Evolutionary conservation across 208 protist species (phyloP).

Genomic region (Pavlovales sp.): DNA sequence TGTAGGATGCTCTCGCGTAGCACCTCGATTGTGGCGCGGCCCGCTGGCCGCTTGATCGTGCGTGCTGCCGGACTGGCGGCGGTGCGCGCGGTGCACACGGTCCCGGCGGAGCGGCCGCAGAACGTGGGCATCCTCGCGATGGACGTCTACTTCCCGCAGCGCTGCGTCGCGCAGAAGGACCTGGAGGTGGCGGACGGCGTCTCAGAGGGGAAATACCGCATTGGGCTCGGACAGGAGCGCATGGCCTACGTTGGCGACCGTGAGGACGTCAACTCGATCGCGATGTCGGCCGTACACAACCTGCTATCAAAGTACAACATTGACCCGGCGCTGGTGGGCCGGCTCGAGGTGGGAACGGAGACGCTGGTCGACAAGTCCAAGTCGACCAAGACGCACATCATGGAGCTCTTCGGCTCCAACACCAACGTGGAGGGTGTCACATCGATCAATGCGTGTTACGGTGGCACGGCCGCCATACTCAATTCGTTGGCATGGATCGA

Average conservation of each 20-base stretch:
- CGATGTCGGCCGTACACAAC: constrained; percentile 65
- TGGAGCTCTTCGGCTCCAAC: constrained; percentile 69
- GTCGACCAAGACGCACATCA: constrained; percentile 75
- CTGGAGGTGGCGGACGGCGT: constrained; percentile 70
- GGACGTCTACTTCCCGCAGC: constrained; percentile 70
- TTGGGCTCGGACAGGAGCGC: constrained; percentile 76
- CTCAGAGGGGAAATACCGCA: constrained; percentile 76
- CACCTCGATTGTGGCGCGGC: too few species aligned
- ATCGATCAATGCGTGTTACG: constrained; percentile 83
- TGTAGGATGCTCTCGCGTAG: too few species aligned
- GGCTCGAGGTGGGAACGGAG: constrained; percentile 83
- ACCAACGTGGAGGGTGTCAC: constrained; percentile 70
- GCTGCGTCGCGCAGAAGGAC: constrained; percentile 70
- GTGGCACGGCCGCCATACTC: constrained; percentile 77
- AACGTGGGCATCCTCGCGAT: neutral
- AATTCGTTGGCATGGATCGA: constrained; percentile 78
- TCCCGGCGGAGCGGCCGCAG: neutral
- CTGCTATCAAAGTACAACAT: constrained; percentile 73
- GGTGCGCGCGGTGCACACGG: too few species aligned
- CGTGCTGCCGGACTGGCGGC: too few species aligned
- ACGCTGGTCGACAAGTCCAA: constrained; percentile 82
- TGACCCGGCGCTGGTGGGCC: constrained; percentile 64
- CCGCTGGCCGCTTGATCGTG: too few species aligned
- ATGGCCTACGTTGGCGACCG: constrained; percentile 75
- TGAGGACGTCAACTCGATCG: constrained; percentile 81